Percentiles rank a stretch among this genome's conserved stretches.
These are phyloP conservation scores for Lactarius indigo DNA, from an alignment of 768 basidiomycete genomes.

Conservation along the genomic window DNA sequence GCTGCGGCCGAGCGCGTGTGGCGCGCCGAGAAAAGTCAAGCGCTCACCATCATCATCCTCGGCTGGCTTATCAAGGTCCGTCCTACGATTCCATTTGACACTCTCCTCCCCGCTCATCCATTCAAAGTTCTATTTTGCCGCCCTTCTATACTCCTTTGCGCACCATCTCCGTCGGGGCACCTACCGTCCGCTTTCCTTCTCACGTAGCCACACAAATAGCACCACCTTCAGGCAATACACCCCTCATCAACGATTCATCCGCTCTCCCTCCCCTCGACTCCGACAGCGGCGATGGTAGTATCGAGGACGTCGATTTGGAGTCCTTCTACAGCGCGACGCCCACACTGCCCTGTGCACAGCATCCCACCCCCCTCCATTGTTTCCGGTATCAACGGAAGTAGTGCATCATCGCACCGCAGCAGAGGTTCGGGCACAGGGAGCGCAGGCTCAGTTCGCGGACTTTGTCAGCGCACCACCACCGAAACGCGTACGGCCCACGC, in stretches of 20 bases:
- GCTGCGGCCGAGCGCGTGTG: conserved; percentile 79
- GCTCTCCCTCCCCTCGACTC: conserved; percentile 34
- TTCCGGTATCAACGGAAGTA: background rate
- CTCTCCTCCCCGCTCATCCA: background rate
- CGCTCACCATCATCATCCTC: conserved; percentile 67
- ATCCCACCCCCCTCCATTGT: conserved; percentile 29
- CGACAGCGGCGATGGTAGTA: conserved; percentile 36
- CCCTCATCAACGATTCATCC: conserved; percentile 32
- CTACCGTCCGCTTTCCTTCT: conserved; percentile 73
- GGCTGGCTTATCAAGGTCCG: conserved; percentile 90
- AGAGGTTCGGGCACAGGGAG: conserved; percentile 37
- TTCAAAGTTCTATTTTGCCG: conserved; percentile 81
- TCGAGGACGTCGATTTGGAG: conserved; percentile 64
- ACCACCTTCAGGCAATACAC: background rate
- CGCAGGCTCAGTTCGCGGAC: conserved; percentile 46
- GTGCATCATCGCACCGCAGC: conserved; percentile 33
- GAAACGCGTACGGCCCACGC: conserved; percentile 23
- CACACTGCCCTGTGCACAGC: conserved; percentile 56
- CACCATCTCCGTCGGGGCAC: conserved; percentile 88
- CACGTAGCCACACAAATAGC: conserved; percentile 23
- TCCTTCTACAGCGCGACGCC: conserved; percentile 10
- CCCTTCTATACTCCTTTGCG: conserved; percentile 90
- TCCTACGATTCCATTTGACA: conserved; percentile 6
- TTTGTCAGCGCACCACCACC: conserved; percentile 54
- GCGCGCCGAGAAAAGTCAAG: conserved; percentile 84